Evolutionary conservation across 768 basidiomycete genomes (phyloP), one percentile per base, ranked within the genome.

Genomic region (Lentinula detonsa): DNA sequence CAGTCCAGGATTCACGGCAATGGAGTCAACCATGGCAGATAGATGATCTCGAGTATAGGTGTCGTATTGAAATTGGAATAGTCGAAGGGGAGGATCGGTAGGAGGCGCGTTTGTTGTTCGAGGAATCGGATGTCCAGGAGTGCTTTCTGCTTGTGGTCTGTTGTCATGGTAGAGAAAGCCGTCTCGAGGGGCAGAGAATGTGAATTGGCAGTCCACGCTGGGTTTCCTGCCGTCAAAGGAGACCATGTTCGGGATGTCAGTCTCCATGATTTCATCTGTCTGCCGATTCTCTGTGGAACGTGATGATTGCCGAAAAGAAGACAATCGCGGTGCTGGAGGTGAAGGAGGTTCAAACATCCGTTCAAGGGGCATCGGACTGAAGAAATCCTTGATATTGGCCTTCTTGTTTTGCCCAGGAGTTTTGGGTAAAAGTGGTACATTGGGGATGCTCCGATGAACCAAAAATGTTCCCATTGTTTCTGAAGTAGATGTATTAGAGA

Each of bases 11-110:
- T 89, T 87, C 43, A 89, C 76, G n/a, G 93, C 94, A 62, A 98
- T 95, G 2, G 93, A 92, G 65, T 97, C 95, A 2, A 96, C 94
- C 74, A 98, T 84, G 0, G 91, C 93, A 2, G 93, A 93, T 46
- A 98, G 84, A 69, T 97, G 93, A 21, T 96, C 91, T 48, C 94
- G 85, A 1, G 96, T 99, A 69, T 91, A 95, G 0, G 96, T 98
- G 72, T 99, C 96, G 69, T 98, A 98, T 65, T 93, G 87, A 56
- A 95, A 91, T 68, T 94, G 90, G 74, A 98, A 98, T 40, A 98
- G 80, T 11, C 88, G 86, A 10, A 94, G 82, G 33, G 87, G 86
- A 2, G 91, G 86, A 68, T 93, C 91, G 31, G 86, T 88, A 35
- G 78, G 77, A 31, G 76, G 71, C 31, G 66, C 63, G 37, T 48